phyloP scores from a whole-genome alignment of 2,329 filamentous ascomycete genomes.

The Sporothrix protearum region DNA sequence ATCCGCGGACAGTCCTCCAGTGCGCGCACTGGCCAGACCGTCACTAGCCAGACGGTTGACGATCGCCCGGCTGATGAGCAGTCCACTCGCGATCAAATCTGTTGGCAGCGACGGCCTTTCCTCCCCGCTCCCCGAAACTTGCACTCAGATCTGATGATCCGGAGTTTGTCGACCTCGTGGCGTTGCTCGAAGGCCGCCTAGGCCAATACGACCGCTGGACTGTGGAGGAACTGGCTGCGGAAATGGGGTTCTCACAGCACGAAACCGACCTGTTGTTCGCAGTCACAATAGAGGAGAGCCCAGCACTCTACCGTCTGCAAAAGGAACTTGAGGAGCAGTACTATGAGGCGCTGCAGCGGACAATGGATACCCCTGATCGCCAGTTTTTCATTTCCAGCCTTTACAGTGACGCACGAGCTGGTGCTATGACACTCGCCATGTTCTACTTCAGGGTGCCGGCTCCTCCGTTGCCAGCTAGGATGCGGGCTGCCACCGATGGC shows the following conservation, averaged over 20 bases:
- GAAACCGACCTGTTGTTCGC: conserved; percentile 8
- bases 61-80: too few relatives aligned
- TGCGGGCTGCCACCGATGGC: not conserved
- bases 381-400: not conserved
- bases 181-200: not conserved
- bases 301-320: not conserved
- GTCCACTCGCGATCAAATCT: too few relatives aligned
- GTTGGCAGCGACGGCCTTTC: too few relatives aligned
- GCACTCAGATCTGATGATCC: conserved; percentile 8
- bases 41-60: too few relatives aligned
- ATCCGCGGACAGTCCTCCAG: not conserved
- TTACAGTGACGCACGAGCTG: not conserved
- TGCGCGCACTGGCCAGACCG: not conserved
- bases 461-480: not conserved
- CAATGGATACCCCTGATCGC: not conserved
- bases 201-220: not conserved
- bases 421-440: not conserved
- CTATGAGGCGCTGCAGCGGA: not conserved
- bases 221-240: not conserved
- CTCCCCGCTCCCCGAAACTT: not conserved
- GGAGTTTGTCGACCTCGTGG: not conserved
- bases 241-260: conserved; percentile 10
- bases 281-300: not conserved
- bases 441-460: not conserved
- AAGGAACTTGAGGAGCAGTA: not conserved